Evolutionary conservation across 345 rosid genomes (phyloP).

Genomic region (Raphanus sativus): DNA sequence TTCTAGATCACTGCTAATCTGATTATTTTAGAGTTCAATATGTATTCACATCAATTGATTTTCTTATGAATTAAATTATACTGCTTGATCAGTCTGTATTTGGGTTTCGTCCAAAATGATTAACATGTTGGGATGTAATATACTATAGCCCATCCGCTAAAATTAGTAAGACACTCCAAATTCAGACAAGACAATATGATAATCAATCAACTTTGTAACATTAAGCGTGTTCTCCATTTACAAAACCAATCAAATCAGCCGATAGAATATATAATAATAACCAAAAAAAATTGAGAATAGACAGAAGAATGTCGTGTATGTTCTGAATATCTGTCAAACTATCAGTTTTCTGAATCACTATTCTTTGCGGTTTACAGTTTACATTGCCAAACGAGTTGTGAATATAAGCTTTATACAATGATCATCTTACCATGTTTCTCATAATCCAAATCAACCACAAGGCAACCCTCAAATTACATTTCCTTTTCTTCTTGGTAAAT

Average conservation of each 20-base stretch:
- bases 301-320: neutral
- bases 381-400: neutral
- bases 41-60: no score
- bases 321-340: neutral
- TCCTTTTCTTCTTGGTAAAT: neutral
- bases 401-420: constrained; percentile 18
- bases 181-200: no score
- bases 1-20: neutral
- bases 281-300: neutral
- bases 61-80: no score
- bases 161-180: no score
- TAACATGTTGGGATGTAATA: no score
- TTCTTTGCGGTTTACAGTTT: neutral
- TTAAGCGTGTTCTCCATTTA: no score
- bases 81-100: no score
- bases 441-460: constrained; percentile 25
- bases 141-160: no score
- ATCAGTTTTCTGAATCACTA: neutral
- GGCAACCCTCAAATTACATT: constrained; percentile 14
- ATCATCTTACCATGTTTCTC: constrained; percentile 36
- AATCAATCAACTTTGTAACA: no score
- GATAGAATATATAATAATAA: no score
- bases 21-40: neutral
- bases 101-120: no score
- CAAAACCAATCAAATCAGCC: no score